Conservation (phyloP, 352 stramenopile species). For the Phytopythium oedochilum region DNA sequence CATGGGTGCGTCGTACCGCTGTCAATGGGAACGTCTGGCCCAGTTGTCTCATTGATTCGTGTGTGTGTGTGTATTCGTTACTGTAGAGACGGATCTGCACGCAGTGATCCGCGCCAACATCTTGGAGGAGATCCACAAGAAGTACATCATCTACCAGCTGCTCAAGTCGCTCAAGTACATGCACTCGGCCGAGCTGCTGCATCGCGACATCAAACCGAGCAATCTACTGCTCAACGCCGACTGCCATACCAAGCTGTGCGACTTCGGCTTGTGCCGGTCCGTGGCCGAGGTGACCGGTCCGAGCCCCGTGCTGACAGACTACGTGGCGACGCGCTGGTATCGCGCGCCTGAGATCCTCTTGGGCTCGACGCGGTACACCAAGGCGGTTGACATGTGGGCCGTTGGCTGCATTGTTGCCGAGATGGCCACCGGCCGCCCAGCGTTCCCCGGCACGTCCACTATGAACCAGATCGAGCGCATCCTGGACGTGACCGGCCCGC, state of each 20-base stretch:
- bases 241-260: constrained; percentile 94
- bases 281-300: constrained; percentile 82
- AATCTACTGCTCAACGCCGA: constrained; percentile 95
- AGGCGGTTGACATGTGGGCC: constrained; percentile 93
- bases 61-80: too few relatives aligned
- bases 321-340: constrained; percentile 96
- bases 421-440: constrained; percentile 89
- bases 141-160: constrained; percentile 97
- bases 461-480: constrained; percentile 98
- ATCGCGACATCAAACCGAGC: constrained; percentile 96
- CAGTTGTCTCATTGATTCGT: neutral
- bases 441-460: constrained; percentile 93
- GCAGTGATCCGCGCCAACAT: constrained; percentile 94
- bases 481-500: constrained; percentile 90
- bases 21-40: neutral
- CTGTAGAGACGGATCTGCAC: constrained; percentile 93
- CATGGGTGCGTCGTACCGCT: constrained; percentile 64
- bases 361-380: constrained; percentile 91
- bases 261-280: constrained; percentile 94
- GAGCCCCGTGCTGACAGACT: constrained; percentile 92
- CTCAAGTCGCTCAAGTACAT: constrained; percentile 96
- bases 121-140: constrained; percentile 95
- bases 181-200: constrained; percentile 92
- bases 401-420: constrained; percentile 93
- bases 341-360: constrained; percentile 94